Evolutionary conservation across 352 stramenopile genomes (phyloP), one percentile per base, ranked within the genome.

Genomic region (Halophytophthora polymorphica): DNA sequence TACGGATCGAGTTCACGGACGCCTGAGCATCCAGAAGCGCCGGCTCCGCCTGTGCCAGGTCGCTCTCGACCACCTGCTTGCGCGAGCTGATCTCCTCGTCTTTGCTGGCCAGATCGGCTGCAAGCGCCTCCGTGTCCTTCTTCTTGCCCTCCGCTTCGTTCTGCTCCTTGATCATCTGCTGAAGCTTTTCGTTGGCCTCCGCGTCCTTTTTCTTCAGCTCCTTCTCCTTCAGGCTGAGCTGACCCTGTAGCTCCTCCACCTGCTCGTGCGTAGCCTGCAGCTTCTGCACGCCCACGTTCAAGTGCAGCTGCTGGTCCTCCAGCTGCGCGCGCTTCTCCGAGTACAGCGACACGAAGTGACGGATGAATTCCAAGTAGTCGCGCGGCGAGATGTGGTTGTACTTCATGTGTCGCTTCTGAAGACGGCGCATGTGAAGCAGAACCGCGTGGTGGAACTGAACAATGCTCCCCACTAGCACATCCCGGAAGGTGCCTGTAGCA

Each of bases 121-220:
- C 97, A 57, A 99, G 90, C 42, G 92, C 81, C 58, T 99, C 95
- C 0, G 96, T 98, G 62, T 98, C 93, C 35, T 90, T 89, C 73
- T 99, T 99, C 39, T 96, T 86, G 34, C 92, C 86, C 69, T 99
- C 91, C 2, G 97, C 97, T 64, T 98, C 90, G 54, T 99, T 99
- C 54, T 99, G 97, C 56, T 99, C 96, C 29, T 88, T 88, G 15
- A 99, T 93, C 97, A 99, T 99, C 65, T 98, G 93, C 56, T 98
- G 90, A 1, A 99, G 83, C 74, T 99, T 99, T 43, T 97, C 86
- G 53, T 99, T 99, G 3, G 96, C 97, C 64, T 98, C 77, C 7
- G 78, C 73, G 42, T 99, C 96, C 61, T 99, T 99, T 47, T 98
- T 91, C 44, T 96, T 93, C 6, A 99, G 82, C 50, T 98, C 90